Conservation (phyloP, 2,329 filamentous ascomycete genomes). For the Hansfordia pulvinata region DNA sequence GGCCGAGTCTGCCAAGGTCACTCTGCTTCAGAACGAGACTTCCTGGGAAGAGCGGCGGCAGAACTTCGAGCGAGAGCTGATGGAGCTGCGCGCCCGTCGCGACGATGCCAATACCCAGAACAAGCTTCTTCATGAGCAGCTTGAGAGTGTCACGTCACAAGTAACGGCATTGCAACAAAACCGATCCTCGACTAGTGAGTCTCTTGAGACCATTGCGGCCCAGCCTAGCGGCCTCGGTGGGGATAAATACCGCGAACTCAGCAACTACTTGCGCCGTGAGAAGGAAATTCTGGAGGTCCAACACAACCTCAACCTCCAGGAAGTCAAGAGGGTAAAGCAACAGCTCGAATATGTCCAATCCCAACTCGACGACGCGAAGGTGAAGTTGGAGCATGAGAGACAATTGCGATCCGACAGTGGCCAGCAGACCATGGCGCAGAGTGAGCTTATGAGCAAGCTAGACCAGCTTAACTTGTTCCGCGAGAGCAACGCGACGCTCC, state of each 20-base stretch:
- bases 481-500: slow-evolving; percentile 83
- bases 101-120: slow-evolving; percentile 85
- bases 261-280: slow-evolving; percentile 81
- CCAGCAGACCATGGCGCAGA: slow-evolving; percentile 64
- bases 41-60: slow-evolving; percentile 79
- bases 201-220: slow-evolving; percentile 37
- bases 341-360: slow-evolving; percentile 77
- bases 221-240: slow-evolving; percentile 43
- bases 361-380: slow-evolving; percentile 76
- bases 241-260: slow-evolving; percentile 77
- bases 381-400: slow-evolving; percentile 86
- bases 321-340: slow-evolving; percentile 77
- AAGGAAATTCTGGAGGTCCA: slow-evolving; percentile 99
- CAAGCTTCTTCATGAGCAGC: slow-evolving; percentile 75
- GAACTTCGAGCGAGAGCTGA: slow-evolving; percentile 71
- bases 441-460: slow-evolving; percentile 85
- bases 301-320: slow-evolving; percentile 76
- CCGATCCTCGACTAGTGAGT: slow-evolving; percentile 38
- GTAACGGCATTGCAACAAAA: slow-evolving; percentile 69
- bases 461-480: slow-evolving; percentile 93
- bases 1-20: slow-evolving; percentile 71
- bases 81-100: slow-evolving; percentile 63
- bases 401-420: slow-evolving; percentile 61
- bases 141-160: slow-evolving; percentile 72
- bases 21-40: slow-evolving; percentile 65